Percentiles rank a stretch among this genome's conserved stretches.
phyloP scores from a whole-genome alignment of 2,329 filamentous ascomycete species.

The Pseudogymnoascus sp. region DNA sequence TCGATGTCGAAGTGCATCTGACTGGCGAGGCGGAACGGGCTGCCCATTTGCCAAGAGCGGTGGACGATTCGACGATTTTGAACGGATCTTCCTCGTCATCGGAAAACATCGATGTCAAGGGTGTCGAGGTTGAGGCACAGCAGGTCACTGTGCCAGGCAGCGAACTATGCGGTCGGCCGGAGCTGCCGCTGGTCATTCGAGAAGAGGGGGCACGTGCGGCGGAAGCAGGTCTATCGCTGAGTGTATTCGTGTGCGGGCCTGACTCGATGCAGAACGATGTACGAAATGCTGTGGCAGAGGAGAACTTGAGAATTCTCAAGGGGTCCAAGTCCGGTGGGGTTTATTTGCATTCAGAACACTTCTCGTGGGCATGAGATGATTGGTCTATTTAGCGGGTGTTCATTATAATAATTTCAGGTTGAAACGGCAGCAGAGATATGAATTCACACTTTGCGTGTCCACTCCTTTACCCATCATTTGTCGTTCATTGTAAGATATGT shows the following conservation, averaged over 20 bases:
- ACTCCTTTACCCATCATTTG: neutral
- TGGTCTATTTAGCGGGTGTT: neutral
- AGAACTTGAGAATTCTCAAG: constrained; percentile 32
- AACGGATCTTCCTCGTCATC: neutral
- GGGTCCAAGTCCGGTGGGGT: constrained; percentile 28
- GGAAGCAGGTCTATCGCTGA: constrained; percentile 18
- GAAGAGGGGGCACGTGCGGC: constrained; percentile 8
- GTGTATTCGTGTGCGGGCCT: constrained; percentile 38
- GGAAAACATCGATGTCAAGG: constrained; percentile 4
- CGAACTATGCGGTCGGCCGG: constrained; percentile 26
- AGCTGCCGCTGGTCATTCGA: constrained; percentile 24
- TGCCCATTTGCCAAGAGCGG: neutral
- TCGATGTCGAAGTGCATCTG: constrained; percentile 23
- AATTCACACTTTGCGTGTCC: neutral
- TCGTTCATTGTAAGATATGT: neutral
- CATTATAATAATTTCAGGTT: neutral
- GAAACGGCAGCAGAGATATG: neutral
- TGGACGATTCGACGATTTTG: constrained; percentile 10
- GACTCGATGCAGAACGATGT: constrained; percentile 40
- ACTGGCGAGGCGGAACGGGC: constrained; percentile 21
- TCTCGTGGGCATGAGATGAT: constrained; percentile 32
- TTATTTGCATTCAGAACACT: constrained; percentile 41
- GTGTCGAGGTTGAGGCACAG: neutral
- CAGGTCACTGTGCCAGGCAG: constrained; percentile 15
- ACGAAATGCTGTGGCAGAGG: constrained; percentile 37